Evolutionary conservation across 352 stramenopile genomes (phyloP), one percentile per base, ranked within the genome.

Genomic region (Pythium aristosporum): DNA sequence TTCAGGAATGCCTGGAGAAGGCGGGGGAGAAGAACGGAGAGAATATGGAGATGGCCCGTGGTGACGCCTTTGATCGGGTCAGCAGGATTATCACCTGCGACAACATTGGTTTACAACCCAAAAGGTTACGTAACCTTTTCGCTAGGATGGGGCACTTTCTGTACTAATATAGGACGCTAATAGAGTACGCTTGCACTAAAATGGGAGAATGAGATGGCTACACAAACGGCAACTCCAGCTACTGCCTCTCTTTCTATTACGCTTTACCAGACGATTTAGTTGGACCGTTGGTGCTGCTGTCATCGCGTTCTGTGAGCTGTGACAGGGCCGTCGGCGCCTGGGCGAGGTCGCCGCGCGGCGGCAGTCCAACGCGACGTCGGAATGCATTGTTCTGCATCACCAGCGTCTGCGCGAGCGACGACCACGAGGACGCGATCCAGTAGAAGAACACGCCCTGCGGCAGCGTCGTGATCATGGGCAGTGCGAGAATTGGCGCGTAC

Each of bases 381-480:
- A 92, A 84, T 21, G 74, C 41, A 68, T 87, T 86, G 73, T 89
- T 85, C 57, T 76, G 75, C 76, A 92, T 87, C 13, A 77, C 67
- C 2, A 80, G 48, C 3, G 67, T 85, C 65, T 92, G 84, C 15
- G 62, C 80, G 62, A 90, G 77, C 18, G 76, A 85, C 47, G 80
- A 71, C 79, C 84, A 91, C 11, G 81, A 90, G 0, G 81, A 79
- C 10, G 76, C 81, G 44, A 92, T 69, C 84, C 84, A 92, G 70
- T 91, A 91, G 56, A 92, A 92, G 54, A 92, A 92, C 9, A 92
- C 74, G n/a, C 84, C 84, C 49, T 92, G 81, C 3, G 63, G 63
- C 11, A 70, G 63, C 34, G 63, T 65, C 43, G 51, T 50, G 30
- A 65, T 39, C 32, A 65, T 42, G 2, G 63, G 63, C 16, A 89